Evolutionary conservation across 257 asterid genomes (phyloP), one percentile per base, ranked within the genome.

Genomic region (Primulina tabacum): DNA sequence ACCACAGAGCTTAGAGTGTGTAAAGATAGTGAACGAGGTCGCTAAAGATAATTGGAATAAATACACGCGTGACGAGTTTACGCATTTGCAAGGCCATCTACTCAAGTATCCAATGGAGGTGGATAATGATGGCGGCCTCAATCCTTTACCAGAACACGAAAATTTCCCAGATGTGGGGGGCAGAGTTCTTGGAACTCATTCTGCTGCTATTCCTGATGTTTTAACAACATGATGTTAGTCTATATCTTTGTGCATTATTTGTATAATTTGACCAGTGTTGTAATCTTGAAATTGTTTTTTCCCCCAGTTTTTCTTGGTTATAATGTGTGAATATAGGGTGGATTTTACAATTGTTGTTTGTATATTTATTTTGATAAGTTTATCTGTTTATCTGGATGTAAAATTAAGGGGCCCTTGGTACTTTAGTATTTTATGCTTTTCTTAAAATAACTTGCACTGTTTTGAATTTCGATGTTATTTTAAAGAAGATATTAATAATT

Each of bases 101-200:
- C 86, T 89, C 65, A 88, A 85, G 86, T 92, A 92, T 77, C 98
- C 98, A 0, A n/a, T 92, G 47, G 74, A 71, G 14, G 89, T 92
- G 8, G 87, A 81, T 16, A 69, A n/a, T 16, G 92, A 86, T 20
- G 98, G 98, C 53, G 80, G 80, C 2, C 74, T 89, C 21, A 82
- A 79, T 64, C 89, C 98, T 0, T 66, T 89, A 76, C 72, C 80
- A 1, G 97, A 84, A 28, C 81, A 60, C 17, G 98, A 92, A 59
- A 80, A 73, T 71, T 89, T 92, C 81, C 98, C 97, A 0, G 98
- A 92, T 68, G 59, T 87, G 6, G 98, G 98, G 26, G 98, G 97
- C 75, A 84, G 80, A 80, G 81, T 92, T 47, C 81, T 88, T 37
- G 98, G 98, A 60, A 62, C 90, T 76, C 85, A 71, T 74, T 73